phyloP scores from a whole-genome alignment of 2,329 filamentous ascomycete species.

The Gliomastix tumulicola region DNA sequence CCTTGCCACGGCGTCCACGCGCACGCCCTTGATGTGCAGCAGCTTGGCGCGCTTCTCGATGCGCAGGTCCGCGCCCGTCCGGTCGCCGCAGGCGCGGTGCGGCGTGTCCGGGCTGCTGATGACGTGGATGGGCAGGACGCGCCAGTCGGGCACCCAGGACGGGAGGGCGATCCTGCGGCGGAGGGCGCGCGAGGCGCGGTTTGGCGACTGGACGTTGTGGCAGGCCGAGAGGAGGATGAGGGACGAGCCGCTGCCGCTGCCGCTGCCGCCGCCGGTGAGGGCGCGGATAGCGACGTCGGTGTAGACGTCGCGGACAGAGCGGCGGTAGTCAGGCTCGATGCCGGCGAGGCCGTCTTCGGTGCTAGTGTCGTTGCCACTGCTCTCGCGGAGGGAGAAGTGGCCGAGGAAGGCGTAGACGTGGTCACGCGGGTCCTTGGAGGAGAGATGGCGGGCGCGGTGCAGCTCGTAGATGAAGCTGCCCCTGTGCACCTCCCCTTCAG shows the following conservation, averaged over 20 bases:
- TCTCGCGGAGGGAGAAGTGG: slow-evolving; percentile 20
- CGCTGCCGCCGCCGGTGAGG: slow-evolving; percentile 13
- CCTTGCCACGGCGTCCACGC: slow-evolving; percentile 14
- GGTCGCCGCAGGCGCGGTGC: slow-evolving; percentile 18
- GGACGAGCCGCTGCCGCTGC: too few relatives aligned
- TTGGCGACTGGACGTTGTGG: slow-evolving; percentile 10
- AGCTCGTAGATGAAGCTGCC: slow-evolving; percentile 26
- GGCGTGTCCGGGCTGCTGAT: slow-evolving; percentile 20
- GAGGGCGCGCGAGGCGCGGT: slow-evolving; percentile 4
- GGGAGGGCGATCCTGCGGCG: slow-evolving; percentile 11
- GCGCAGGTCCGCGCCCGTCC: slow-evolving; percentile 14
- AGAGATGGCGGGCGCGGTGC: slow-evolving; percentile 22
- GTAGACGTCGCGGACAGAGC: slow-evolving; percentile 20
- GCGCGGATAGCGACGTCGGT: slow-evolving; percentile 21
- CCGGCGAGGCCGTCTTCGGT: slow-evolving; percentile 11
- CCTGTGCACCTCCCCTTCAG: too few relatives aligned
- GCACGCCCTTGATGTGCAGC: slow-evolving; percentile 18
- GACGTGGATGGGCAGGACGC: slow-evolving; percentile 20
- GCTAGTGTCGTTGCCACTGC: too few relatives aligned
- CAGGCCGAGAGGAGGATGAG: slow-evolving; percentile 21
- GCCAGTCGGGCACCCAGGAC: slow-evolving; percentile 31
- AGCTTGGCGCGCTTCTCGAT: slow-evolving; percentile 13
- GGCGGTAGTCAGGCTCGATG: slow-evolving; percentile 19
- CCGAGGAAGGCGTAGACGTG: slow-evolving; percentile 27
- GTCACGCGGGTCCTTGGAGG: slow-evolving; percentile 22